These are phyloP conservation scores for Metschnikowia amazonensis DNA, from an alignment of 805 yeast species.

Conservation along the genomic window DNA sequence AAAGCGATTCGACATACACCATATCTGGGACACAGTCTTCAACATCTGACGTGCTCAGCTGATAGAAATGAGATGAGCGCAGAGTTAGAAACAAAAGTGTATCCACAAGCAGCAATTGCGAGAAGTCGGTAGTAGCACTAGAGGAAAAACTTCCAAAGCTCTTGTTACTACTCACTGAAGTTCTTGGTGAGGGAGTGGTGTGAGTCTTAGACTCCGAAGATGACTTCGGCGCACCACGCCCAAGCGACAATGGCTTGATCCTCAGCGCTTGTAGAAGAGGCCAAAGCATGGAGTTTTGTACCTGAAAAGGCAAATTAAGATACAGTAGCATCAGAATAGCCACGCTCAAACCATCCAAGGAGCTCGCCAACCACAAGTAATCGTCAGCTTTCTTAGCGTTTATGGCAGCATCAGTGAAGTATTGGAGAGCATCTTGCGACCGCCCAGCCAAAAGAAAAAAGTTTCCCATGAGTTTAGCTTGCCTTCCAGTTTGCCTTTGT, in stretches of 20 bases:
- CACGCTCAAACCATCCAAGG: slow-evolving; percentile 77
- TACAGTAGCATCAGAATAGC: slow-evolving; percentile 58
- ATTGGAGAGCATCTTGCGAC: slow-evolving; percentile 61
- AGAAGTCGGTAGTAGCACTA: slow-evolving; percentile 25
- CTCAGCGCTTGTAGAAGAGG: slow-evolving; percentile 31
- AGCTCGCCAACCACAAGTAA: slow-evolving; percentile 81
- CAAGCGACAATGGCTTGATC: slow-evolving; percentile 22
- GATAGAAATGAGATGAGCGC: slow-evolving; percentile 29
- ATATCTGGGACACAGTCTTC: slow-evolving; percentile 81
- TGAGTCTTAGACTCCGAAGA: slow-evolving; percentile 32
- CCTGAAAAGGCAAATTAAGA: slow-evolving; percentile 49
- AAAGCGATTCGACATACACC: slow-evolving; percentile 67
- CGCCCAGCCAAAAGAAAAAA: slow-evolving; percentile 80
- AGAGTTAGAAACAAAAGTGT: slow-evolving; percentile 28
- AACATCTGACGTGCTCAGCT: slow-evolving; percentile 47
- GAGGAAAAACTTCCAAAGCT: slow-evolving; percentile 25
- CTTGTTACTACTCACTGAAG: slow-evolving; percentile 27
- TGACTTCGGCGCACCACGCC: slow-evolving; percentile 42
- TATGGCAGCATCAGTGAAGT: slow-evolving; percentile 69
- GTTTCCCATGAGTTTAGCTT: slow-evolving; percentile 69
- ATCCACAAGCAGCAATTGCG: slow-evolving; percentile 29
- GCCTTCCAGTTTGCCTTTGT: slow-evolving; percentile 63
- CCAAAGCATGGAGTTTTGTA: slow-evolving; percentile 38
- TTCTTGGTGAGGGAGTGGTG: slow-evolving; percentile 29
- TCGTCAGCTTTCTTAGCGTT: slow-evolving; percentile 63